These are phyloP conservation scores for Claviceps lovelessii DNA, from an alignment of 2,329 filamentous ascomycete genomes.

Conservation along the genomic window DNA sequence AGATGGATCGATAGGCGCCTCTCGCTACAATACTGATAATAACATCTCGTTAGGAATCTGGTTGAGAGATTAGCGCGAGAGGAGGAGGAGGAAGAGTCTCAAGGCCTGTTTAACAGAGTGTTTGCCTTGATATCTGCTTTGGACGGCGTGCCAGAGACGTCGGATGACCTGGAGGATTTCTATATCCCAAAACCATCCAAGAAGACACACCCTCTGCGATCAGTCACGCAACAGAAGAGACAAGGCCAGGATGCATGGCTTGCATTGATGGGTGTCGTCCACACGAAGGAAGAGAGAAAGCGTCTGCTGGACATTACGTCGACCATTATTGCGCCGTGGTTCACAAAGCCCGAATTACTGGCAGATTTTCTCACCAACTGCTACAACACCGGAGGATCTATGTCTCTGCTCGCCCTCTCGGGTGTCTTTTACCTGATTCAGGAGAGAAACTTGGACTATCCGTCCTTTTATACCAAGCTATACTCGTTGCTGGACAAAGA, in stretches of 20 bases:
- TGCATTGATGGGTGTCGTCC: conserved; percentile 51
- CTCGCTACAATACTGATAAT: conserved; percentile 1
- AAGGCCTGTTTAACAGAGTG: conserved; percentile 36
- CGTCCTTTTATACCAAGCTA: conserved; percentile 81
- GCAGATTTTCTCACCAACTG: conserved; percentile 96
- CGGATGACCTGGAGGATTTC: conserved; percentile 53
- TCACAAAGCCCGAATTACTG: conserved; percentile 71
- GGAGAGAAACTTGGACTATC: conserved; percentile 89
- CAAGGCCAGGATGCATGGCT: conserved; percentile 81
- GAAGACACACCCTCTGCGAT: conserved; percentile 51
- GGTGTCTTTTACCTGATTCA: conserved; percentile 92
- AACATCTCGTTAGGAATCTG: conserved; percentile 10
- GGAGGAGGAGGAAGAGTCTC: conserved; percentile 9
- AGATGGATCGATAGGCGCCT: no score
- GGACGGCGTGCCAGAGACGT: conserved; percentile 54
- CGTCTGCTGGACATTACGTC: conserved; percentile 61
- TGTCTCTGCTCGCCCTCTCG: conserved; percentile 74
- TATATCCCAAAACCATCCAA: conserved; percentile 51
- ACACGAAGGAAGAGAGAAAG: conserved; percentile 65
- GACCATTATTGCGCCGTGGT: conserved; percentile 73
- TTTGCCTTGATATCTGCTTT: conserved; percentile 51
- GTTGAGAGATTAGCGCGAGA: conserved; percentile 12
- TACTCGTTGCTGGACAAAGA: conserved; percentile 82
- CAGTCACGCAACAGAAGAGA: conserved; percentile 57
- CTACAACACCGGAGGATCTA: conserved; percentile 74